Percentiles rank a stretch among this genome's conserved stretches.
phyloP scores from a whole-genome alignment of 345 rosid species.

The Pseudoturritis turrita region DNA sequence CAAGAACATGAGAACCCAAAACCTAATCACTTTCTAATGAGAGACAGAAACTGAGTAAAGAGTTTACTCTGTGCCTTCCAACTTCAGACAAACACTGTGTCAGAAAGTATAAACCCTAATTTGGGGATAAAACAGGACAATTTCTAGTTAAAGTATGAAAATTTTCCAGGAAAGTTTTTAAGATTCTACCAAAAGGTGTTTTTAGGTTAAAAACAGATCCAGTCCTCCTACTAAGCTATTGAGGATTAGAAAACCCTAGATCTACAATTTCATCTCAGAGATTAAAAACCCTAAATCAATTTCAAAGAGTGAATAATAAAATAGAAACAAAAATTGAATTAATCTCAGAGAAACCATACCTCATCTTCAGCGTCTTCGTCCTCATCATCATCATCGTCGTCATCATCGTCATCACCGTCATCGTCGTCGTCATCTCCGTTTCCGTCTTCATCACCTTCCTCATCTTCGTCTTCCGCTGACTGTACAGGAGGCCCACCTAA shows the following conservation, averaged over 20 bases:
- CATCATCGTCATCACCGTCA: constrained; percentile 43
- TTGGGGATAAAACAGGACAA: constrained; percentile 7
- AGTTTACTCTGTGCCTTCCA: background rate
- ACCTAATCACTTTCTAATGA: background rate
- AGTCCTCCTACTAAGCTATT: background rate
- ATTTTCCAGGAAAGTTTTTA: background rate
- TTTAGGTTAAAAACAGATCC: constrained; percentile 16
- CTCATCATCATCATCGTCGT: constrained; percentile 46
- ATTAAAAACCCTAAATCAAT: background rate
- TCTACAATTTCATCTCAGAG: background rate
- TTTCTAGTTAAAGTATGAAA: background rate
- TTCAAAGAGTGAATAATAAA: background rate
- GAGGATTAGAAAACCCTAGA: background rate
- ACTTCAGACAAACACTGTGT: background rate
- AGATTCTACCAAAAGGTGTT: background rate
- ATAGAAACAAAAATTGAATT: background rate
- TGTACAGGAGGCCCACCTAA: constrained; percentile 52
- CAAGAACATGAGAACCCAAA: background rate
- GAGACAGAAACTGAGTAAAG: background rate
- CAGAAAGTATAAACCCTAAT: constrained; percentile 15
- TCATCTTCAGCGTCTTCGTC: constrained; percentile 47
- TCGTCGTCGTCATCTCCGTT: constrained; percentile 47
- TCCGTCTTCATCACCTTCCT: constrained; percentile 52
- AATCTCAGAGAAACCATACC: constrained; percentile 29
- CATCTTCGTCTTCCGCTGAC: constrained; percentile 52